Evolutionary conservation across 805 yeast species (phyloP), one percentile per base, ranked within the genome.

Genomic region (Cyberlindnera mrakii): DNA sequence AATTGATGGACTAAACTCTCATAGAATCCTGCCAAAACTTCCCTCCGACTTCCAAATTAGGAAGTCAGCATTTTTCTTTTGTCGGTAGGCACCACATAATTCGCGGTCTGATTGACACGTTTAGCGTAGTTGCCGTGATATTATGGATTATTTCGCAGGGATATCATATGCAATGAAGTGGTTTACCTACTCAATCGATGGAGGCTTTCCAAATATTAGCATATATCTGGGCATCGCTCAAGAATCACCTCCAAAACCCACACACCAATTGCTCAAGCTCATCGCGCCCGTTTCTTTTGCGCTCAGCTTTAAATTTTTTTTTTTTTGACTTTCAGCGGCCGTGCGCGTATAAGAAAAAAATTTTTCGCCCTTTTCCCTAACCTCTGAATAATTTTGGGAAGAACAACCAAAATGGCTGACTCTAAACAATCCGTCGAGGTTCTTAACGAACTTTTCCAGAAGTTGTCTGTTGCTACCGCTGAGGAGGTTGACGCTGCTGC

Each of bases 391-490:
- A 32, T 18, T 30, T 30, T 23, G 30, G 31, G 23, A 9, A 5
- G 42, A 33, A 29, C 44, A 33, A 19, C 39, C 33, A 34, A 34
- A 44, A 70, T 70, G 74, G 68, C 74, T 62, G 74, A 70, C 55
- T 67, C 73, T 50, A 63, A 67, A 62, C 69, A 70, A 65, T 67
- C 72, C 51, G 67, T 71, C 52, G 65, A 89, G 73, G 96, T 90
- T 71, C 84, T 91, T 70, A 76, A 83, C 67, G 96, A 93, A 76
- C 85, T 93, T 67, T 87, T 93, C 75, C 77, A 83, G 72, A 88
- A 88, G 77, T 80, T 93, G 65, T 71, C 91, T 65, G 87, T 93
- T 67, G 96, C 98, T 62, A 65, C 85, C 58, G 69, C 82, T 46
- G 96, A 88, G 62, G 82, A 80, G 66, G 81, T 90, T 68, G 81